Evolutionary conservation across 2,329 filamentous ascomycete genomes (phyloP).

Genomic region (Ascosphaera pollenicola): DNA sequence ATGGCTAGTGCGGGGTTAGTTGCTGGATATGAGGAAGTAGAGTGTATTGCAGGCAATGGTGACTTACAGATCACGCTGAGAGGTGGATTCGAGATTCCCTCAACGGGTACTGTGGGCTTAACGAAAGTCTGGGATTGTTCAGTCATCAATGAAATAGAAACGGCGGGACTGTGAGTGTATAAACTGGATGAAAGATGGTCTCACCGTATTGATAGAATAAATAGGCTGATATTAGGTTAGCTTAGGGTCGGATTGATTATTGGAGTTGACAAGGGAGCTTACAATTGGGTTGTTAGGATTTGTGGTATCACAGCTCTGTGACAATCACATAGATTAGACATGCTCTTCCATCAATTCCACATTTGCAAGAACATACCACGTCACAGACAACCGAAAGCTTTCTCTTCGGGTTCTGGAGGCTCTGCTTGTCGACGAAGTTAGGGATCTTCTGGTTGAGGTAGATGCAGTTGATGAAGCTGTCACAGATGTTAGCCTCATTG

Average conservation of each 20-base stretch:
- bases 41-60: not conserved
- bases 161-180: not conserved
- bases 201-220: slow-evolving; percentile 51
- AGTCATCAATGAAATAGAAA: not conserved
- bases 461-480: slow-evolving; percentile 75
- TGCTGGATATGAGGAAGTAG: not conserved
- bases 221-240: slow-evolving; percentile 30
- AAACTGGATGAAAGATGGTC: not conserved
- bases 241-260: not conserved
- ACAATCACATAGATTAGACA: slow-evolving; percentile 16
- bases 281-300: slow-evolving; percentile 26
- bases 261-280: slow-evolving; percentile 2
- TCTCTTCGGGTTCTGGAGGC: slow-evolving; percentile 43
- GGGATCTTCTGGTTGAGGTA: slow-evolving; percentile 63
- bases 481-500: slow-evolving; percentile 11
- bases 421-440: slow-evolving; percentile 54
- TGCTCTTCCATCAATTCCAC: slow-evolving; percentile 39
- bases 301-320: slow-evolving; percentile 15
- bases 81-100: slow-evolving; percentile 34
- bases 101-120: slow-evolving; percentile 62
- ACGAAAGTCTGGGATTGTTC: slow-evolving; percentile 39
- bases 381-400: slow-evolving; percentile 64
- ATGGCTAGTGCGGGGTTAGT: slow-evolving; percentile 22
- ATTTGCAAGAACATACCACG: slow-evolving; percentile 25
- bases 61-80: slow-evolving; percentile 50